Evolutionary conservation across 2,329 filamentous ascomycete species (phyloP).

Genomic region (Alternaria panax): DNA sequence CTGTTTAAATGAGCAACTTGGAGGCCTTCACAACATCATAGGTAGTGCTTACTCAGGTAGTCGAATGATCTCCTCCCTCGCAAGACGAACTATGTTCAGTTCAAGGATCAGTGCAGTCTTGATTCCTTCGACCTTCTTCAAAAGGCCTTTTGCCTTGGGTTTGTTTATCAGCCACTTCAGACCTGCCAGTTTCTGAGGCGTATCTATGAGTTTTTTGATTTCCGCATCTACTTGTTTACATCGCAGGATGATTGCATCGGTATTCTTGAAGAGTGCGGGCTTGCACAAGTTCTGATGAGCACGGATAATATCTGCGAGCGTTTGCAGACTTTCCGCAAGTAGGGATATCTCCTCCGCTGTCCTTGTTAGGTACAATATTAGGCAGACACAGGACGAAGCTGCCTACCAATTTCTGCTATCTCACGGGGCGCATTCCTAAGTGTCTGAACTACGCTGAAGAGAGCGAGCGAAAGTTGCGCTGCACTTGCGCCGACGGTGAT

Average conservation of each 20-base stretch:
- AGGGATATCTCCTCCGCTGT: slow-evolving; percentile 9
- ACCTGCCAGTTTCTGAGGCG: slow-evolving; percentile 12
- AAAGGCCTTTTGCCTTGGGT: slow-evolving; percentile 21
- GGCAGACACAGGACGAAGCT: not conserved
- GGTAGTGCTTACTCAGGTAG: not conserved
- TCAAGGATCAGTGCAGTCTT: slow-evolving; percentile 24
- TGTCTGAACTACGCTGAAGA: slow-evolving; percentile 25
- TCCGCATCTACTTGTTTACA: slow-evolving; percentile 5
- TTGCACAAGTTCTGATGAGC: not conserved
- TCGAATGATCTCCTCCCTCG: slow-evolving; percentile 16
- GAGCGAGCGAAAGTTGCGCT: slow-evolving; percentile 24
- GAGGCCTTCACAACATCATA: not conserved
- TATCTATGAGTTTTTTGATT: slow-evolving; percentile 8
- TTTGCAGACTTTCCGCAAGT: slow-evolving; percentile 4
- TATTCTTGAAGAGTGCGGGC: slow-evolving; percentile 1
- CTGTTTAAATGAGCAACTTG: not conserved
- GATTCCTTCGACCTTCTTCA: slow-evolving; percentile 32
- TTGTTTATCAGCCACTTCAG: slow-evolving; percentile 26
- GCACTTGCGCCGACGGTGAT: slow-evolving; percentile 24
- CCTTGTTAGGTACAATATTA: not conserved
- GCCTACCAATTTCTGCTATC: slow-evolving; percentile 23
- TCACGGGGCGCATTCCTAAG: slow-evolving; percentile 26
- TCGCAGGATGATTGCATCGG: not conserved
- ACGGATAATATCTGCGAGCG: slow-evolving; percentile 5
- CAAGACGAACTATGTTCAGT: slow-evolving; percentile 21